A percentile compares a stretch with the other conserved stretches of the same genome.
phyloP scores from a whole-genome alignment of 2,329 filamentous ascomycete species.

The Clonostachys rosea region DNA sequence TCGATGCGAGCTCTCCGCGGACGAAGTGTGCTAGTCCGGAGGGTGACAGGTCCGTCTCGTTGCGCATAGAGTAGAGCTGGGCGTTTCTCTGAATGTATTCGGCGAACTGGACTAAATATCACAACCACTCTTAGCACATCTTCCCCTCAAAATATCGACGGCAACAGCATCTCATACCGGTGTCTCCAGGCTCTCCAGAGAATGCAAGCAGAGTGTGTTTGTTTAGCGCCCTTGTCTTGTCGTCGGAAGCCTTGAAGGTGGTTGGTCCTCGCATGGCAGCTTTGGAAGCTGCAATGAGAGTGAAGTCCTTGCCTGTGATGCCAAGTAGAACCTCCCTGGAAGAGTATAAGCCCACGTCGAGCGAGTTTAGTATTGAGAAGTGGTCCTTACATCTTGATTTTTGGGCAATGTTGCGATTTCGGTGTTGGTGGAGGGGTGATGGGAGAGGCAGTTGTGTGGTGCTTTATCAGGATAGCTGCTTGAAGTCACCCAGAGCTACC shows the following conservation, averaged over 20 bases:
- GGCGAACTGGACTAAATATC: conserved; percentile 81
- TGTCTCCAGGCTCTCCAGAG: conserved; percentile 94
- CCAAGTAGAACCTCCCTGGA: conserved; percentile 93
- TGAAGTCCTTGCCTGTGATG: conserved; percentile 99
- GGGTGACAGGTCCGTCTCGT: conserved; percentile 86
- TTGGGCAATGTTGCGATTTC: conserved; percentile 1
- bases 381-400: conserved; percentile 2
- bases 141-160: neutral
- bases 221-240: conserved; percentile 93
- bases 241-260: conserved; percentile 89
- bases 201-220: conserved; percentile 93
- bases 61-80: conserved; percentile 98
- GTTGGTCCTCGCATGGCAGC: conserved; percentile 97
- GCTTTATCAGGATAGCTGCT: neutral
- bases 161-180: conserved; percentile 49
- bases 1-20: conserved; percentile 85
- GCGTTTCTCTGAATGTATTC: conserved; percentile 99
- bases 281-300: conserved; percentile 95
- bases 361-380: neutral
- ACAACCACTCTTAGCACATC: neutral
- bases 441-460: neutral
- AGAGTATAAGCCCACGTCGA: neutral
- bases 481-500: neutral
- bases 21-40: conserved; percentile 90
- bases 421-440: neutral